A percentile compares a stretch with the other conserved stretches of the same genome.
Conservation (phyloP, 805 yeast species). For the Sungouiella thailandica region DNA sequence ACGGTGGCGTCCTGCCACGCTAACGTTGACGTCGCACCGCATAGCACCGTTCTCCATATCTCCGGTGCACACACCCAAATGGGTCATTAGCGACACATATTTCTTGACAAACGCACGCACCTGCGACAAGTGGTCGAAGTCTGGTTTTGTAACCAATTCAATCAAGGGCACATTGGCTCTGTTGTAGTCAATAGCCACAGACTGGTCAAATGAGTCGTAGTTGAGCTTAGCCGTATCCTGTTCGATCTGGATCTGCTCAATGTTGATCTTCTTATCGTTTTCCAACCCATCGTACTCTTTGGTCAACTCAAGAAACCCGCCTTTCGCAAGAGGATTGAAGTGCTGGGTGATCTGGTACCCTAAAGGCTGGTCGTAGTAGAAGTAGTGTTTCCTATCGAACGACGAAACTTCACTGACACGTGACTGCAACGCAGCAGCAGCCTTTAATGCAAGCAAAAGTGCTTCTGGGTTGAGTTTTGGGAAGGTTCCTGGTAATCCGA, state of each 20-base stretch:
- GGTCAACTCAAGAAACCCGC: slow-evolving; percentile 53
- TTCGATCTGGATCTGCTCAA: slow-evolving; percentile 84
- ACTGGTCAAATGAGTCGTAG: slow-evolving; percentile 40
- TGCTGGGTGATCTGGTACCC: slow-evolving; percentile 96
- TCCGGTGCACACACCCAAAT: slow-evolving; percentile 74
- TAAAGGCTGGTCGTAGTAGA: slow-evolving; percentile 92
- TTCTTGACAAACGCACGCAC: slow-evolving; percentile 78
- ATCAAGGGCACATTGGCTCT: slow-evolving; percentile 82
- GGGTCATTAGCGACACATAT: slow-evolving; percentile 66
- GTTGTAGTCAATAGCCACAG: slow-evolving; percentile 66
- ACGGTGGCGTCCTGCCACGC: slow-evolving; percentile 64
- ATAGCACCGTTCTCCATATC: slow-evolving; percentile 93
- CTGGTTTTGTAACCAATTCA: slow-evolving; percentile 90
- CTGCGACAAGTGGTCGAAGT: slow-evolving; percentile 60
- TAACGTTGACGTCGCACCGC: slow-evolving; percentile 92
- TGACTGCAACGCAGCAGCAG: slow-evolving; percentile 68
- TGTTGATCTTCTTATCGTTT: slow-evolving; percentile 41
- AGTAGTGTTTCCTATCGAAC: slow-evolving; percentile 93
- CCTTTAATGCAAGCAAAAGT: slow-evolving; percentile 59
- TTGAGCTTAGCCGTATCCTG: slow-evolving; percentile 89
- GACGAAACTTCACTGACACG: slow-evolving; percentile 50
- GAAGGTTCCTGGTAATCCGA: slow-evolving; percentile 88
- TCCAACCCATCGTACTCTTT: slow-evolving; percentile 51
- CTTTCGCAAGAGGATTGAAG: slow-evolving; percentile 68
- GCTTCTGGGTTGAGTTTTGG: slow-evolving; percentile 78